A percentile compares a stretch with the other conserved stretches of the same genome.
phyloP scores from a whole-genome alignment of 1,284 basidiomycete species.

The Ceratobasidium theobromae region DNA sequence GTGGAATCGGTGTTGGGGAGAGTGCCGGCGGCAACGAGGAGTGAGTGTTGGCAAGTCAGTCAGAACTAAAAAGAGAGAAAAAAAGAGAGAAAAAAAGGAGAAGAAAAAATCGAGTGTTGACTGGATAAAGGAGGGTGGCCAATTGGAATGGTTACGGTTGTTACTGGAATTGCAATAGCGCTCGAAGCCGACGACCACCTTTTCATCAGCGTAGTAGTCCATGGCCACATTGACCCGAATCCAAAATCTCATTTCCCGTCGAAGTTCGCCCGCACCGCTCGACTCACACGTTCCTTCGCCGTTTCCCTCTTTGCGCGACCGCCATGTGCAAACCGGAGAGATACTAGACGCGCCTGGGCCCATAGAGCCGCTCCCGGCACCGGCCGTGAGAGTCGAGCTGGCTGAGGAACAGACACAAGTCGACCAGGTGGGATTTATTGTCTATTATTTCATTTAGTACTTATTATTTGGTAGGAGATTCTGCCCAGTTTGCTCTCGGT shows the following conservation, averaged over 20 bases:
- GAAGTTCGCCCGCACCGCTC: slow-evolving; percentile 33
- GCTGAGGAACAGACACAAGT: slow-evolving; percentile 13
- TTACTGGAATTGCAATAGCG: slow-evolving; percentile 16
- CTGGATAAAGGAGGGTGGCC: no score
- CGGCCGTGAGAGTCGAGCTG: slow-evolving; percentile 14
- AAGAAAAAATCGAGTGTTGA: slow-evolving; percentile 4
- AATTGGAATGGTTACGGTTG: slow-evolving; percentile 12
- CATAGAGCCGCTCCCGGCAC: slow-evolving; percentile 12
- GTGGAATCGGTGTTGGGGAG: no score
- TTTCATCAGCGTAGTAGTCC: slow-evolving; percentile 7
- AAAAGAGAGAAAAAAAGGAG: background rate
- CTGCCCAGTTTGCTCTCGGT: slow-evolving; percentile 68
- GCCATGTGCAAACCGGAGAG: slow-evolving; percentile 35
- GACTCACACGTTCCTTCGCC: slow-evolving; percentile 42
- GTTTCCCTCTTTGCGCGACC: slow-evolving; percentile 36
- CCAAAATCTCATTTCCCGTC: slow-evolving; percentile 26
- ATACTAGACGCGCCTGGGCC: slow-evolving; percentile 16
- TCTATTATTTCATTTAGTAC: background rate
- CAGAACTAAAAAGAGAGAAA: no score
- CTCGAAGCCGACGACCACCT: slow-evolving; percentile 27
- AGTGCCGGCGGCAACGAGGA: no score
- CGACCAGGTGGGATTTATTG: no score
- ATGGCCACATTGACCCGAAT: slow-evolving; percentile 30
- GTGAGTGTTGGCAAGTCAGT: no score
- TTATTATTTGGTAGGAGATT: slow-evolving; percentile 47